Evolutionary conservation across 768 basidiomycete species (phyloP).

Genomic region (Leccinellum rugosiceps): DNA sequence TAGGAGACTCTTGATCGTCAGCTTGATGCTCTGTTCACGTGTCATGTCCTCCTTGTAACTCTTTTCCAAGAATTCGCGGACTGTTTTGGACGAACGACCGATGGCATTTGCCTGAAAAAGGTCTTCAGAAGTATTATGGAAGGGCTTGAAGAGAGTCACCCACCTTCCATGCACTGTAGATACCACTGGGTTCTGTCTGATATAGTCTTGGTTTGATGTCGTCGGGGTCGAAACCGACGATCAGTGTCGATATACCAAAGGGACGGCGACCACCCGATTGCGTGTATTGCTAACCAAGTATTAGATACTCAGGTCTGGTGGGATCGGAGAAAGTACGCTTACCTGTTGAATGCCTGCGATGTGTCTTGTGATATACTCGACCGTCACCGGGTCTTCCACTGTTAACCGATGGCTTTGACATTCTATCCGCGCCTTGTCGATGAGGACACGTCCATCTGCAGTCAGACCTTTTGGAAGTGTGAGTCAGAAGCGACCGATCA

Average conservation of each 20-base stretch:
- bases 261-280: conserved; percentile 98
- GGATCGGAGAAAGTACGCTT: conserved; percentile 11
- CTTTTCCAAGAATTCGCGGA: conserved; percentile 98
- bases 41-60: conserved; percentile 91
- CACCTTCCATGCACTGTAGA: conserved; percentile 99
- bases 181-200: conserved; percentile 96
- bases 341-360: conserved; percentile 99
- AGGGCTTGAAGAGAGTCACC: not conserved
- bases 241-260: conserved; percentile 95
- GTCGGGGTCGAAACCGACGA: conserved; percentile 95
- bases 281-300: conserved; percentile 72
- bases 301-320: not conserved
- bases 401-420: conserved; percentile 97
- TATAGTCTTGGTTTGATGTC: conserved; percentile 86
- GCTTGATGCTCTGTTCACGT: conserved; percentile 87
- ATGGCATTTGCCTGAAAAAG: conserved; percentile 85
- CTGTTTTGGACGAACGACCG: conserved; percentile 96
- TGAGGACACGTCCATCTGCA: conserved; percentile 95
- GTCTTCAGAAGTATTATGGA: not conserved
- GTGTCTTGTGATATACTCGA: conserved; percentile 97
- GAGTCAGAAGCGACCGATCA: conserved; percentile 8
- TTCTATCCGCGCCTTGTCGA: conserved; percentile 97
- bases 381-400: conserved; percentile 96
- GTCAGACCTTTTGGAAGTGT: conserved; percentile 67
- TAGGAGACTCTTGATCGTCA: conserved; percentile 91